Base-by-base conservation (phyloP, 805 yeast species). In the Teunomyces aglyptinius region DNA sequence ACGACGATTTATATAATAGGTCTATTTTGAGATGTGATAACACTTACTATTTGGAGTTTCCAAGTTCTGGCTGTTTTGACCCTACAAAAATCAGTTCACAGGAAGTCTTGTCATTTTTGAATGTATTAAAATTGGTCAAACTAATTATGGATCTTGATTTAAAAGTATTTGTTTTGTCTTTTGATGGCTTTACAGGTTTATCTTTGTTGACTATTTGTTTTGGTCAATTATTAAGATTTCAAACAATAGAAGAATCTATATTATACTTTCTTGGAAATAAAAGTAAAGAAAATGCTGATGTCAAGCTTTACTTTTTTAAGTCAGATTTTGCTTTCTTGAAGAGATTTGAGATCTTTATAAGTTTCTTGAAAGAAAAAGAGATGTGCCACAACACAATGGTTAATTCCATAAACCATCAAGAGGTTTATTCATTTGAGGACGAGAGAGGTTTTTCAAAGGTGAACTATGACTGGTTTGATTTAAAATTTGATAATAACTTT, bases 171-270 rank as follows among this genome's bases (percentile, higher is more conserved):
- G 50, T 67, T 4, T 68, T 62, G 46, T 66, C 65, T 3, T 63
- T 59, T 48, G 75, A 70, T 51, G 74, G 75, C 1, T 69, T 66
- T 47, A 67, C 75, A 6, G 73, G 71, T 3, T 53, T 65, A 15
- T 57, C 69, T 8, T 45, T 67, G 18, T 47, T 67, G 47, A 20
- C 56, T 44, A 34, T 51, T 29, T 50, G 49, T 13, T 15, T 47
- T 27, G 55, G 53, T n/a, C 52, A 56, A 22, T 40, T 55, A 13
- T 49, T 56, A 41, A 44, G 53, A 27, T 32, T 47, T 7, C 46
- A 47, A 36, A 47, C 53, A 12, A 44, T 56, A 7, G 71, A 67
- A 47, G 66, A 66, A 24, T 50, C 63, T 13, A 55, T 67, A 5
- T 42, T 60, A 13, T 46, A 52, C 15, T 43, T 60, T 6, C 47